A percentile compares a stretch with the other conserved stretches of the same genome.
Evolutionary conservation across 2,329 filamentous ascomycete species (phyloP).

Genomic region (Cadophora gregata): DNA sequence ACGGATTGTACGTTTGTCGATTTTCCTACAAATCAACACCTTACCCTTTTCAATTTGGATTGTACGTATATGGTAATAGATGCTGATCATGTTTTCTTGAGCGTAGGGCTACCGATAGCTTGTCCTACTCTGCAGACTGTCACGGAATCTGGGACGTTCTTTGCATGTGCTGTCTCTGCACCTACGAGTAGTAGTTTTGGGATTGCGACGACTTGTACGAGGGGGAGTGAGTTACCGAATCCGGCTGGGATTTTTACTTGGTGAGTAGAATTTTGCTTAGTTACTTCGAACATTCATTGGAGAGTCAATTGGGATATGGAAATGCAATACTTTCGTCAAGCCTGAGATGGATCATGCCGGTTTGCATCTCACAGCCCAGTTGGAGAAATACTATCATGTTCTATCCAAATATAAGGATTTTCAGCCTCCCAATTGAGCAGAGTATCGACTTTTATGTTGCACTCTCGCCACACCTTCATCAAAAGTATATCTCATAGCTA

Average conservation of each 20-base stretch:
- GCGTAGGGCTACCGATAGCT: background rate
- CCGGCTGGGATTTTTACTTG: background rate
- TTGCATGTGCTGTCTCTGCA: background rate
- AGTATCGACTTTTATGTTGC: no score
- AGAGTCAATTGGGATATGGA: no score
- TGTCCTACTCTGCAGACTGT: background rate
- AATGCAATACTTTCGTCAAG: no score
- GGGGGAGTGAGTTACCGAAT: background rate
- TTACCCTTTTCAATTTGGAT: no score
- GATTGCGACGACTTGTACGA: background rate
- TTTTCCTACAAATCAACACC: background rate
- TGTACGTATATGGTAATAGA: background rate
- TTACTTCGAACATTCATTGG: no score
- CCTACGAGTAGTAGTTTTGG: constrained; percentile 4
- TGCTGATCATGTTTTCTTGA: background rate
- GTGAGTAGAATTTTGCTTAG: background rate
- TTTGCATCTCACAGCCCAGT: no score
- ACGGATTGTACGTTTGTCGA: background rate
- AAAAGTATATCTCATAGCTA: no score
- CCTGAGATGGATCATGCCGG: no score
- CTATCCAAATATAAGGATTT: no score
- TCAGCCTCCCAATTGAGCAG: no score
- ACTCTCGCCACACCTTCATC: no score
- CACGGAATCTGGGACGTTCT: background rate
- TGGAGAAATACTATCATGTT: no score